Evolutionary conservation across 306 rosid genomes (phyloP).

Genomic region (Prunus salicina): DNA sequence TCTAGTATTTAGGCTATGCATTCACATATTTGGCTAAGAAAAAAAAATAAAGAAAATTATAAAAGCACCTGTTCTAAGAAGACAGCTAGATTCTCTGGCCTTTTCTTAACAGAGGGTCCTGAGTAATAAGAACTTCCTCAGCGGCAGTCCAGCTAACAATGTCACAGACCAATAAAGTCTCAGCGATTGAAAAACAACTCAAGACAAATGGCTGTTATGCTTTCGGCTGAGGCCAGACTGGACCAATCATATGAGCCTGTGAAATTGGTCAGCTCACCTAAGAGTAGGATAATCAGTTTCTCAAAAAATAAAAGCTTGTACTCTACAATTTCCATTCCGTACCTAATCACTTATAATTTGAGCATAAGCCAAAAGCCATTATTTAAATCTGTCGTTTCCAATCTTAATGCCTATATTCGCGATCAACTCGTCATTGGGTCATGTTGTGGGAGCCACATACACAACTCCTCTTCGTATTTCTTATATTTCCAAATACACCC

Average conservation of each 20-base stretch:
- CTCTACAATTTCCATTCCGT: conserved; percentile 20
- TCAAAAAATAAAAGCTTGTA: neutral
- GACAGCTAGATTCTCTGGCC: conserved; percentile 9
- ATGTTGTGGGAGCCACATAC: conserved; percentile 21
- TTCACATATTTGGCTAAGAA: neutral
- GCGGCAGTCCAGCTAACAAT: neutral
- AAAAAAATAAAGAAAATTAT: neutral
- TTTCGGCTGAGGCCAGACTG: neutral
- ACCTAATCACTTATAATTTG: conserved; percentile 21
- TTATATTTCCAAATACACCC: neutral
- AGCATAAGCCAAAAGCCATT: conserved; percentile 10
- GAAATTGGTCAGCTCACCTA: neutral
- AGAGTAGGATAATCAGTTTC: neutral
- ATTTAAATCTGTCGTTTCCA: neutral
- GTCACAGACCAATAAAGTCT: conserved; percentile 1
- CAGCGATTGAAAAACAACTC: neutral
- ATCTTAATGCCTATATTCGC: conserved; percentile 16
- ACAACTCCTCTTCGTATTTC: neutral
- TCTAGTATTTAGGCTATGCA: no score
- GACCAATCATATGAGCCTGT: conserved; percentile 4
- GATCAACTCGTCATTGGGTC: conserved; percentile 13
- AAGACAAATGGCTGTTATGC: neutral
- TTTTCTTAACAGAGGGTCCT: neutral
- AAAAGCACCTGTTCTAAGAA: neutral
- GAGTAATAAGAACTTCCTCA: neutral